A percentile compares a stretch with the other conserved stretches of the same genome.
phyloP scores from a whole-genome alignment of 2,329 filamentous ascomycete species.

The Monilinia polystroma region DNA sequence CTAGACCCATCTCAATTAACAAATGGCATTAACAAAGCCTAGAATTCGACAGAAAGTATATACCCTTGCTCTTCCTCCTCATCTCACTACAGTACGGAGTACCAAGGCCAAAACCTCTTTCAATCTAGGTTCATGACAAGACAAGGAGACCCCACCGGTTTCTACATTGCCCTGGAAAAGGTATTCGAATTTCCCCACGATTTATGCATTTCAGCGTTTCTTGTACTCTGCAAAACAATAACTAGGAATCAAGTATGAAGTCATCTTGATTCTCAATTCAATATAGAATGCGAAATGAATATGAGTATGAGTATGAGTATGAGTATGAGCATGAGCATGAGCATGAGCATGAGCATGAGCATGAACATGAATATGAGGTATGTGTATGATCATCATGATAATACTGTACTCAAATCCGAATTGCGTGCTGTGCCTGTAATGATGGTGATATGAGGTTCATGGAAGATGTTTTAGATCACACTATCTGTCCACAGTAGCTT shows the following conservation, averaged over 20 bases:
- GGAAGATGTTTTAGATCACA: constrained; percentile 8
- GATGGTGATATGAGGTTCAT: constrained; percentile 1
- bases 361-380: no score
- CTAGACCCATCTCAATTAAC: background rate
- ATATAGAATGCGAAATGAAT: background rate
- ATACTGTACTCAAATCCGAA: background rate
- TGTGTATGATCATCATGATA: no score
- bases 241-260: constrained; percentile 1
- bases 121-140: background rate
- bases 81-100: background rate
- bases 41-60: no score
- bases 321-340: no score
- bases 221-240: background rate
- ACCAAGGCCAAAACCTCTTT: background rate
- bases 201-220: background rate
- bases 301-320: no score
- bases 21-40: background rate
- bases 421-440: background rate
- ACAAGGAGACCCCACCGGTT: constrained; percentile 12
- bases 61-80: background rate
- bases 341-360: no score
- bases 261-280: background rate
- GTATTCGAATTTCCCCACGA: constrained; percentile 6
- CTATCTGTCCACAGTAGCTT: no score
- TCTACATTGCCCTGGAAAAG: background rate